A percentile compares a stretch with the other conserved stretches of the same genome.
These are phyloP conservation scores for Stachybotrys chlorohalonatus DNA, from an alignment of 2,329 filamentous ascomycete genomes.

Conservation along the genomic window DNA sequence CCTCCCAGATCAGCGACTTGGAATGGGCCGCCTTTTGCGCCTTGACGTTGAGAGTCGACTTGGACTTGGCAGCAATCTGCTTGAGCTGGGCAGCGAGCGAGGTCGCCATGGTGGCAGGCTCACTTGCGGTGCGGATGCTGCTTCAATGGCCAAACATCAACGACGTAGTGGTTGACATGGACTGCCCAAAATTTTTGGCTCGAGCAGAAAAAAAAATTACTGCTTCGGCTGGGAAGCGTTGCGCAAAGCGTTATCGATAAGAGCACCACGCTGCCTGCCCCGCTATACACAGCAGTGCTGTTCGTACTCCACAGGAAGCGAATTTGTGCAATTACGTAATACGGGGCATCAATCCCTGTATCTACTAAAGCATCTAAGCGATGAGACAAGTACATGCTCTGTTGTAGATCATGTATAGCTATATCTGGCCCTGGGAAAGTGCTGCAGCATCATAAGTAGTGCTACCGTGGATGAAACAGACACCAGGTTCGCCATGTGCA, in stretches of 20 bases:
- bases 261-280: conserved; percentile 1
- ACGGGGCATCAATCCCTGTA: too few species aligned
- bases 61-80: conserved; percentile 82
- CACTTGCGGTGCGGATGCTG: conserved; percentile 10
- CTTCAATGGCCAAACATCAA: conserved; percentile 5
- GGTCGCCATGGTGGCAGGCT: conserved; percentile 55
- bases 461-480: too few species aligned
- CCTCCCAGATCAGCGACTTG: conserved; percentile 90
- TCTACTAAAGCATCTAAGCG: too few species aligned
- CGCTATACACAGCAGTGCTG: neutral
- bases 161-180: conserved; percentile 7
- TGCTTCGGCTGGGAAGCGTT: neutral
- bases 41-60: conserved; percentile 84
- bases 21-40: conserved; percentile 87
- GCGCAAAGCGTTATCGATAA: conserved; percentile 23
- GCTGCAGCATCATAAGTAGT: too few species aligned
- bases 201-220: conserved; percentile 10
- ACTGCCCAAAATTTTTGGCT: conserved; percentile 20
- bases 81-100: conserved; percentile 90
- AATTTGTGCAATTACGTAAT: too few species aligned
- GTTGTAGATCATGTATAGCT: too few species aligned
- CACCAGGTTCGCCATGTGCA: too few species aligned
- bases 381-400: too few species aligned
- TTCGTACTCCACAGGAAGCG: too few species aligned
- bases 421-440: too few species aligned